phyloP scores from a whole-genome alignment of 2,329 filamentous ascomycete genomes.

The Venturia oleaginea region DNA sequence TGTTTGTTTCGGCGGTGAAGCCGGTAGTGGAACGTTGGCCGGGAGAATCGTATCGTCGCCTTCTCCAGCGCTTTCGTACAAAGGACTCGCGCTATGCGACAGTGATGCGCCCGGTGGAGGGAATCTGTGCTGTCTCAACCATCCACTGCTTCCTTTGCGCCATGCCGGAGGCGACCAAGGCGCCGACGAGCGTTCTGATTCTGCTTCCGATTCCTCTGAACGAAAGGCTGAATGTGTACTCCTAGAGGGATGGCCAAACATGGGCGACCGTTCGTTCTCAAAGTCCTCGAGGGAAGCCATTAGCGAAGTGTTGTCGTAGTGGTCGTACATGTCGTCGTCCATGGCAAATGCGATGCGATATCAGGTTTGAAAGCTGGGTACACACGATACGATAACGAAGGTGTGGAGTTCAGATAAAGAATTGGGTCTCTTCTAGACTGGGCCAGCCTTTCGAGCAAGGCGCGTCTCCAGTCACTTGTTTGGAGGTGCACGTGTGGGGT shows the following conservation, averaged over 20 bases:
- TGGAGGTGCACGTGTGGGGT: neutral
- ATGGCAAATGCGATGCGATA: neutral
- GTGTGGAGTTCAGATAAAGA: conserved; percentile 2
- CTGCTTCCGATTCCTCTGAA: conserved; percentile 35
- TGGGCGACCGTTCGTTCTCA: conserved; percentile 43
- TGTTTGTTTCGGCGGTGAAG: conserved; percentile 48
- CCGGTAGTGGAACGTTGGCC: conserved; percentile 51
- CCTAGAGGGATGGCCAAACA: conserved; percentile 46
- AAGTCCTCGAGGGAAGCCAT: conserved; percentile 54
- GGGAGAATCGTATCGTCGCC: conserved; percentile 41
- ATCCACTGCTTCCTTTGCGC: conserved; percentile 49
- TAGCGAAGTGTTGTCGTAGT: conserved; percentile 42
- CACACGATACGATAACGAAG: neutral
- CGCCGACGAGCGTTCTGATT: conserved; percentile 37
- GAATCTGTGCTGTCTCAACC: conserved; percentile 33
- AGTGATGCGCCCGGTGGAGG: conserved; percentile 22
- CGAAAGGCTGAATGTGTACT: conserved; percentile 58
- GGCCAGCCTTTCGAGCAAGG: conserved; percentile 4
- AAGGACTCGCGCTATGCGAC: conserved; percentile 50
- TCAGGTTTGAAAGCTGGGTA: neutral
- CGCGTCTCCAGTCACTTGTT: neutral
- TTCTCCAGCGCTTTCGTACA: conserved; percentile 49
- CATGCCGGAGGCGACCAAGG: conserved; percentile 60
- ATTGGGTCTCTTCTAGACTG: neutral
- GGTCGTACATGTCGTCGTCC: conserved; percentile 13